A percentile compares a stretch with the other conserved stretches of the same genome.
These are phyloP conservation scores for Hevea brasiliensis DNA, from an alignment of 345 rosid species.

Conservation along the genomic window DNA sequence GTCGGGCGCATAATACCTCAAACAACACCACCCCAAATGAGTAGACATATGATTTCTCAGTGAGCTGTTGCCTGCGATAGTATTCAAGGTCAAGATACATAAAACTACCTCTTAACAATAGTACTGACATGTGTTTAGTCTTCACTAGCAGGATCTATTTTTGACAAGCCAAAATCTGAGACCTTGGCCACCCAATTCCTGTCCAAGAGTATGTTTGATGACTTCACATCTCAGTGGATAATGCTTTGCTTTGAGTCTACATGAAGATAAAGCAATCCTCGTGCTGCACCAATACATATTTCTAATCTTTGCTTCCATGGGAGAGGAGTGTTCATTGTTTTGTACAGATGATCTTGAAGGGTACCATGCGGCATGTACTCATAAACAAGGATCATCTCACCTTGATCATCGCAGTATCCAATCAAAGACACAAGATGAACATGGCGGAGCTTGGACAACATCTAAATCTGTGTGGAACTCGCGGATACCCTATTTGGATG, in stretches of 20 bases:
- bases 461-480: neutral
- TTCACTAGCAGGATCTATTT: slow-evolving; percentile 22
- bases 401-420: neutral
- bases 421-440: neutral
- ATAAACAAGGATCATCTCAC: neutral
- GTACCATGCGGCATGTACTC: slow-evolving; percentile 19
- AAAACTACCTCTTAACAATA: slow-evolving; percentile 36
- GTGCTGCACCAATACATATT: slow-evolving; percentile 40
- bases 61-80: neutral
- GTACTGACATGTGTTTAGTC: slow-evolving; percentile 43
- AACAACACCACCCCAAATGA: slow-evolving; percentile 55
- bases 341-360: slow-evolving; percentile 27
- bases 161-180: slow-evolving; percentile 49
- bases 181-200: slow-evolving; percentile 51
- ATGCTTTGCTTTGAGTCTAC: slow-evolving; percentile 19
- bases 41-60: slow-evolving; percentile 16
- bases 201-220: slow-evolving; percentile 47
- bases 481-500: neutral
- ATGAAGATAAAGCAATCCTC: slow-evolving; percentile 26
- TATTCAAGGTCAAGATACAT: neutral
- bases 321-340: slow-evolving; percentile 19
- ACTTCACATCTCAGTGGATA: slow-evolving; percentile 46
- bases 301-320: slow-evolving; percentile 36
- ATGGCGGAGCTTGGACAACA: neutral
- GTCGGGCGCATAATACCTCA: slow-evolving; percentile 48